These are phyloP conservation scores for Penicillium silybi DNA, from an alignment of 495 filamentous ascomycete species.

Conservation along the genomic window DNA sequence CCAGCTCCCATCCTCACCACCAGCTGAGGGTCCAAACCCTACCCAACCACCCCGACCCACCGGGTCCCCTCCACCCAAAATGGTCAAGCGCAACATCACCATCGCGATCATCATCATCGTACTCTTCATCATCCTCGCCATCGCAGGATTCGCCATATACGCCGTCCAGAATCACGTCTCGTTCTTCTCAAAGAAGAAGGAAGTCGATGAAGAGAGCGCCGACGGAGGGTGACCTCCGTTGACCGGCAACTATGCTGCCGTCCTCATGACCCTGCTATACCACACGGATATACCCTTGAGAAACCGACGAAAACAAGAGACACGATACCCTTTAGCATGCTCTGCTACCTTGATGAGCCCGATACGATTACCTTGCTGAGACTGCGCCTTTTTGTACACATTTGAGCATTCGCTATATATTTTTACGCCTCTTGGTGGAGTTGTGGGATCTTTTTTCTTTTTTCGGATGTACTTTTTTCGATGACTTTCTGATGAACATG, in stretches of 20 bases:
- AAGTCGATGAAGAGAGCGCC: constrained; percentile 41
- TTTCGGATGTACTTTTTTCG: constrained; percentile 3
- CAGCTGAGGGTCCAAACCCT: not conserved
- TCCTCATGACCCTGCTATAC: not conserved
- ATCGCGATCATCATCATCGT: constrained; percentile 81
- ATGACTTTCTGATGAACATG: constrained; percentile 5
- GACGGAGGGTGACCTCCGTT: constrained; percentile 22
- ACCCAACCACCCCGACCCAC: not conserved
- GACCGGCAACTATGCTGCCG: not conserved
- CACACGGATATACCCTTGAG: not conserved
- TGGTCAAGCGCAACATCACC: constrained; percentile 68
- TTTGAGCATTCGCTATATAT: not conserved
- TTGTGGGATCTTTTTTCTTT: not conserved
- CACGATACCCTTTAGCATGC: constrained; percentile 8
- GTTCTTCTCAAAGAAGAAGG: constrained; percentile 33
- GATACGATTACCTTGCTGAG: not conserved
- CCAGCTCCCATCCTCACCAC: not conserved
- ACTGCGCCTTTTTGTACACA: not conserved
- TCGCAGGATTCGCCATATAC: constrained; percentile 68
- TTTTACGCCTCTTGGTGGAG: not conserved
- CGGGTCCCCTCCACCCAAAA: constrained; percentile 21
- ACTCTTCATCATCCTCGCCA: constrained; percentile 67
- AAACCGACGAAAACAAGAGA: not conserved
- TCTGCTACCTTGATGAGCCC: constrained; percentile 3
- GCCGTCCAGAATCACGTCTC: constrained; percentile 42